phyloP scores from a whole-genome alignment of 495 filamentous ascomycete species.

The Penicillium robsamsonii region DNA sequence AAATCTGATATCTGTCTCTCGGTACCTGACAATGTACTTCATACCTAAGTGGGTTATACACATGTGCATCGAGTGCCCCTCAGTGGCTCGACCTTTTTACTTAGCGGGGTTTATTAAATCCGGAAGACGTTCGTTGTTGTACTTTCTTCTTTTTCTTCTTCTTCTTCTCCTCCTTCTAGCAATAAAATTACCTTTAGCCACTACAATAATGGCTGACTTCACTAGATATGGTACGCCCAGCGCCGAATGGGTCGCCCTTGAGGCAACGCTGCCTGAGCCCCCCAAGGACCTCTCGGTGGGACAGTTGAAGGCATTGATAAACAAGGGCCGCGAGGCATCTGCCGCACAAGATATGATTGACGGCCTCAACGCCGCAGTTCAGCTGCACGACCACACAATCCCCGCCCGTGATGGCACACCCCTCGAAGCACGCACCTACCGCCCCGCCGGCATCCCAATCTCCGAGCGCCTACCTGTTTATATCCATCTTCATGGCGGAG shows the following conservation, averaged over 20 bases:
- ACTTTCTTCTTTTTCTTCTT: neutral
- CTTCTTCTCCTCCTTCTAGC: neutral
- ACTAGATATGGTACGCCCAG: conserved; percentile 38
- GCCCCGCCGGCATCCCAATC: conserved; percentile 23
- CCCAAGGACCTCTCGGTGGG: conserved; percentile 21
- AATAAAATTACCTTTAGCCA: neutral
- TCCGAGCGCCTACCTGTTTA: conserved; percentile 41
- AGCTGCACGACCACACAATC: conserved; percentile 33
- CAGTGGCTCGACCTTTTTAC: neutral
- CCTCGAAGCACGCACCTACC: conserved; percentile 46
- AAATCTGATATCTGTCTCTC: neutral
- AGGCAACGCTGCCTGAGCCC: conserved; percentile 26
- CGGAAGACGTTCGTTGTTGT: no score
- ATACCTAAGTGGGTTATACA: no score
- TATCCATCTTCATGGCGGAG: conserved; percentile 52
- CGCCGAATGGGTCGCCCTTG: conserved; percentile 42
- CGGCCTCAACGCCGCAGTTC: conserved; percentile 26
- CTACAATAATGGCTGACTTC: conserved; percentile 38
- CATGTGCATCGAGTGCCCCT: neutral
- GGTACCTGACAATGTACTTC: neutral
- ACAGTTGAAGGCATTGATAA: conserved; percentile 27
- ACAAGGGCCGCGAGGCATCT: conserved; percentile 33
- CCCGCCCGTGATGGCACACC: conserved; percentile 39
- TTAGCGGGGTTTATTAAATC: neutral
- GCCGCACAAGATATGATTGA: conserved; percentile 32